Base-by-base conservation (phyloP, 805 yeast species). In the Starmerella sirachaensis region DNA sequence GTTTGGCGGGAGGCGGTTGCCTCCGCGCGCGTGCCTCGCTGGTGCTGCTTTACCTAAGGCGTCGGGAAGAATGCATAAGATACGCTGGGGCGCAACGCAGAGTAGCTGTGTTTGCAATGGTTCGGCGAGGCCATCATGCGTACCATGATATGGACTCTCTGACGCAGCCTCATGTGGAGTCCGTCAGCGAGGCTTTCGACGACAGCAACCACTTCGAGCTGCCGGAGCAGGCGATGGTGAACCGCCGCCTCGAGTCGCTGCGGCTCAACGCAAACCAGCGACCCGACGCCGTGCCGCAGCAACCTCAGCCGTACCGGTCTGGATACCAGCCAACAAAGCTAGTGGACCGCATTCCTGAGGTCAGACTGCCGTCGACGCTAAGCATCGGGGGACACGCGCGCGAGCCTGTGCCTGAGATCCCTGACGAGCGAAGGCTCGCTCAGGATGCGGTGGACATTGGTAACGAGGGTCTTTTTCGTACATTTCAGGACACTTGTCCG, bases 401-500 rank as follows among this genome's bases (percentile, higher is more conserved):
- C 19, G 49, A 47, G 37, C 46, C 47, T 1, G 24, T 46, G 17
- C 53, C 53, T n/a, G 38, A 33, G 16, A 34, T 54, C n/a, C 50
- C 55, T 11, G 43, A 38, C 17, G 53, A 53, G 34, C 46, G 55
- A 6, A 35, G 25, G 26, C 37, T 35, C 8, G 53, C 54, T 5
- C 52, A 51, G 33, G 33, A 24, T 2, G 46, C 41, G 10, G 41
- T 37, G 12, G 33, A 45, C 49, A 56, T 65, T 24, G 62, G 63
- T 3, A 61, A 37, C 59, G 60, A 43, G 48, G 60, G 47, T 46
- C 56, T 71, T 1, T 86, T 82, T 58, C 66, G 69, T 33, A 79
- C 95, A 1, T 75, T 81, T 50, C 74, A 76, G 54, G 74, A 83
- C 52, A 77, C 83, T 1, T 68, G 73, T 9, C 94, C 97, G 5